A percentile compares a stretch with the other conserved stretches of the same genome.
Evolutionary conservation across 1,139 yeast genomes (phyloP).

Genomic region (Hyphopichia pseudoburtonii): DNA sequence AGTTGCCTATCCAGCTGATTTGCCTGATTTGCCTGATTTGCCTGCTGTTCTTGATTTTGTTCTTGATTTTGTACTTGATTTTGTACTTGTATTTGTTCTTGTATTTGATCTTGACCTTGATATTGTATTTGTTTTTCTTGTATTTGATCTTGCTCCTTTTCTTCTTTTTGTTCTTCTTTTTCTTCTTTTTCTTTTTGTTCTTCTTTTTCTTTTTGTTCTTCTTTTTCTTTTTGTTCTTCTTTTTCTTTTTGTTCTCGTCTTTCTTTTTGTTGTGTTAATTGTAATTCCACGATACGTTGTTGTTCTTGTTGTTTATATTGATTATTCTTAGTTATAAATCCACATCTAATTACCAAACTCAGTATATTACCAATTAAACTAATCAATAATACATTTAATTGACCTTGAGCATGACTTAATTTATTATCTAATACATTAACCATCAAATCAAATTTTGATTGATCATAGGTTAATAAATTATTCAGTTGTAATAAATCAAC

Average conservation of each 20-base stretch:
- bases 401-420: background rate
- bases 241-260: background rate
- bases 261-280: slow-evolving; percentile 17
- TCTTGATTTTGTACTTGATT: no score
- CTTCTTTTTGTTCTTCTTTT: background rate
- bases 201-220: slow-evolving; percentile 2
- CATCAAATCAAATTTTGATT: background rate
- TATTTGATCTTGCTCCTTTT: background rate
- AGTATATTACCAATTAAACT: slow-evolving; percentile 13
- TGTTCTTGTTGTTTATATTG: slow-evolving; percentile 15
- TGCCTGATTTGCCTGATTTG: no score
- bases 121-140: background rate
- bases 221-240: background rate
- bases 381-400: background rate
- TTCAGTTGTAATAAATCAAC: background rate
- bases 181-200: background rate
- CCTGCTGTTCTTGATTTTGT: background rate
- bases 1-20: no score
- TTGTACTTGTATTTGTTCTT: background rate
- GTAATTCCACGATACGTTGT: slow-evolving; percentile 18
- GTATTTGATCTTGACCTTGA: no score
- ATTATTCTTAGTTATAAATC: background rate
- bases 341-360: slow-evolving; percentile 13
- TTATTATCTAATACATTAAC: slow-evolving; percentile 3
- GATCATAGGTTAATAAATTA: background rate